A percentile compares a stretch with the other conserved stretches of the same genome.
phyloP scores from a whole-genome alignment of 83 land plant genomes.

The Larix sibirica region DNA sequence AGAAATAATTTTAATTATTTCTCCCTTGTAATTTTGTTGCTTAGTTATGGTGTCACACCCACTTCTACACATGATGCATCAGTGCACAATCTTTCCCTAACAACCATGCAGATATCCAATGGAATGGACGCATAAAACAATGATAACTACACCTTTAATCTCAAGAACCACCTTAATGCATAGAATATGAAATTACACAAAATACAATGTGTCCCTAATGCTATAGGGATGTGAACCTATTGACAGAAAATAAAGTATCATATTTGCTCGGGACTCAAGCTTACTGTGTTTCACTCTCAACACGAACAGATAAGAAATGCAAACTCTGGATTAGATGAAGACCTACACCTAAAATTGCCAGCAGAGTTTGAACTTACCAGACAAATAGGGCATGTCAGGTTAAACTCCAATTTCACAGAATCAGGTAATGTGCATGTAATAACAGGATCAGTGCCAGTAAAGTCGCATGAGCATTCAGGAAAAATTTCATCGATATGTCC shows the following conservation, averaged over 20 bases:
- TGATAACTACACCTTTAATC: too few relatives aligned
- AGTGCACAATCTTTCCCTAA: too few relatives aligned
- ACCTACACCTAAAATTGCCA: too few relatives aligned
- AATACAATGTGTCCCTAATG: background rate
- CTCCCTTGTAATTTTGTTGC: too few relatives aligned
- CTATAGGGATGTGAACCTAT: too few relatives aligned
- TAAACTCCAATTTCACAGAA: conserved; percentile 46
- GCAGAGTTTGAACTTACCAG: conserved; percentile 35
- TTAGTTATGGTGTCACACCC: too few relatives aligned
- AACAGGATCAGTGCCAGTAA: conserved; percentile 25
- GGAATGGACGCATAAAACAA: too few relatives aligned
- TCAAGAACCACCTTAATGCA: background rate
- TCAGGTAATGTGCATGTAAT: conserved; percentile 38
- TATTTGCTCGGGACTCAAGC: too few relatives aligned
- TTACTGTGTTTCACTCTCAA: background rate
- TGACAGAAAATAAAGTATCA: too few relatives aligned
- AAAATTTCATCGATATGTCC: conserved; percentile 19
- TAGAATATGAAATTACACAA: background rate
- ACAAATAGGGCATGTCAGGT: conserved; percentile 63
- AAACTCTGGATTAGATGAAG: background rate
- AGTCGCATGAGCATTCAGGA: conserved; percentile 36
- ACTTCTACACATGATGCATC: too few relatives aligned
- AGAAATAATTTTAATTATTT: too few relatives aligned
- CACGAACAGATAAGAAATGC: background rate
- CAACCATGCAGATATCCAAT: too few relatives aligned